phyloP scores from a whole-genome alignment of 75 land plant species.

The Cryptomeria japonica region DNA sequence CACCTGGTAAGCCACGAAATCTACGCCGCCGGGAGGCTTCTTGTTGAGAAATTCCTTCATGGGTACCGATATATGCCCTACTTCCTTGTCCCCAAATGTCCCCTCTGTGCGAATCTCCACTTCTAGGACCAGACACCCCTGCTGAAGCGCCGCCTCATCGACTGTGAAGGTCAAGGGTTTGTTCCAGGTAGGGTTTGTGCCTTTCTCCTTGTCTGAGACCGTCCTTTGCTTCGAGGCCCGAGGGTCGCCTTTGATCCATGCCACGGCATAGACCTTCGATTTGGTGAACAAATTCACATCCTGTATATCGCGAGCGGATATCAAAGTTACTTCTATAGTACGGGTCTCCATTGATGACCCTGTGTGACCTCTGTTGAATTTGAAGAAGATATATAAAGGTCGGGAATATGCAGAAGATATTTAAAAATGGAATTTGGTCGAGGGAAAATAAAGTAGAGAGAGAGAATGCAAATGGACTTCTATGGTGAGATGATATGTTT shows the following conservation, averaged over 20 bases:
- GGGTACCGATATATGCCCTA: slow-evolving; percentile 11
- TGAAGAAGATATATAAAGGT: no score
- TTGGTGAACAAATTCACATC: slow-evolving; percentile 16
- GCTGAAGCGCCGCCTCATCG: slow-evolving; percentile 9
- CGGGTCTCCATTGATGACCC: no score
- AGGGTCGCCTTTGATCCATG: slow-evolving; percentile 12
- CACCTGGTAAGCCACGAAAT: background rate
- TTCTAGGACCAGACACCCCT: background rate
- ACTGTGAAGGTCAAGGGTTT: slow-evolving; percentile 2
- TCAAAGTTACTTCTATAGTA: no score
- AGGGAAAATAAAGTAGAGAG: no score
- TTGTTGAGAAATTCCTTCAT: background rate
- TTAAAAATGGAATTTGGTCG: no score
- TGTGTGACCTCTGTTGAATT: no score
- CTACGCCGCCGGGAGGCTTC: background rate
- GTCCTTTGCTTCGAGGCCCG: slow-evolving; percentile 2
- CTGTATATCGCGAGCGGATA: no score
- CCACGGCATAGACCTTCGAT: slow-evolving; percentile 32
- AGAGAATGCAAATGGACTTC: no score
- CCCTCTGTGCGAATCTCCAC: slow-evolving; percentile 4
- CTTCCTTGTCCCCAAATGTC: background rate
- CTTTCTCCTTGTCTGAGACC: background rate
- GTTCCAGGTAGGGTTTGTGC: slow-evolving; percentile 18
- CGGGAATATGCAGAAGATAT: no score
- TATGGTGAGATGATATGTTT: no score